Evolutionary conservation across 2,329 filamentous ascomycete genomes (phyloP), one percentile per base, ranked within the genome.

Genomic region (Aspergillus sp.): DNA sequence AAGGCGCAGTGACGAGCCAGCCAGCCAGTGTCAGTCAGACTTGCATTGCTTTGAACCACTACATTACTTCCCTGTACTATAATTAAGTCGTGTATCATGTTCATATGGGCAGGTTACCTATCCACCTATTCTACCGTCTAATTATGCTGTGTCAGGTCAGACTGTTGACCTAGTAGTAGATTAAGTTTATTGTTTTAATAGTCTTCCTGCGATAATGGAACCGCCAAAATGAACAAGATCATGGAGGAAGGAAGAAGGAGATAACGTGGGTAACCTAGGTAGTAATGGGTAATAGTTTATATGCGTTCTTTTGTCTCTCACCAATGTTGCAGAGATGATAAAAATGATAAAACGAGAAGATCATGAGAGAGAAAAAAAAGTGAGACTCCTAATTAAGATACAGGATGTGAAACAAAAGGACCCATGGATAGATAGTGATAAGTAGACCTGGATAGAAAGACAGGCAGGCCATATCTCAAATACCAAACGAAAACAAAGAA

Each of bases 401-500:
- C 36, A 46, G 16, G 29, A 20, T 46, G 31, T 7, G 39, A 32
- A 29, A 26, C 22, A 56, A 56, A 26, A 22, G 24, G 52, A 54
- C 36, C 16, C 4, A 42, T 42, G 36, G 4, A 42, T n/a, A 42
- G 16, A 36, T 36, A 36, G 32, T 36, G 10, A 42, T 42, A 29
- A 29, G 26, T 26, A 39, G 36, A n/a, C 36, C 36, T 36, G 4
- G 12, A n/a, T 6, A 14, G 4, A n/a, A 39, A 12, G 14, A 6
- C 3, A 16, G 16, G 16, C 3, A 16, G 16, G 16, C 26, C 52
- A 12, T 31, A 22, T 56, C 46, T 49, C n/a, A 57, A 46, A 59
- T 29, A 51, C 47, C 58, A 39, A 55, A 54, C 20, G 53, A 52
- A 57, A 58, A 58, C 7, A 39, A 32, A 57, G 56, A 56, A 31